Evolutionary conservation across 768 basidiomycete species (phyloP).

Genomic region (Clathrus columnatus): DNA sequence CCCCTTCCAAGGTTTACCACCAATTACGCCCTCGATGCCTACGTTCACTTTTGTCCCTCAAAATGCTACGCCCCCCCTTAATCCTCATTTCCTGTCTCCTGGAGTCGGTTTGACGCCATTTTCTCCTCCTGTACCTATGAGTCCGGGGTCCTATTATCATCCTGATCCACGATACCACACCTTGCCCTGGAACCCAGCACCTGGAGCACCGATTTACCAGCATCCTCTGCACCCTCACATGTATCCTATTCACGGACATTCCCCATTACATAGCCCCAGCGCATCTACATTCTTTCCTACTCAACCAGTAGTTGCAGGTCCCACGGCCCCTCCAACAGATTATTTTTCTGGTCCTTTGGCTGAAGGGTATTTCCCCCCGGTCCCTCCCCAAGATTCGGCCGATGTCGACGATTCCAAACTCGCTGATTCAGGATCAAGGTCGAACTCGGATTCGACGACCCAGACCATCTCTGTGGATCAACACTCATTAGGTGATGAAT

Average conservation of each 20-base stretch:
- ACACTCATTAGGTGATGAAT: not conserved
- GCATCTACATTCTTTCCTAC: slow-evolving; percentile 22
- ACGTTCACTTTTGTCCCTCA: slow-evolving; percentile 77
- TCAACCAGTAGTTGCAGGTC: slow-evolving; percentile 14
- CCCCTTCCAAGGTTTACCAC: slow-evolving; percentile 72
- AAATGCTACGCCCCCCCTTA: slow-evolving; percentile 31
- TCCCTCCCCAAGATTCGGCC: slow-evolving; percentile 5
- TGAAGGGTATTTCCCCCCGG: slow-evolving; percentile 36
- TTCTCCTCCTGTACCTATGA: slow-evolving; percentile 66
- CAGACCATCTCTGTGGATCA: not conserved
- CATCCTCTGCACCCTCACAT: not conserved
- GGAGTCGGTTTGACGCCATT: slow-evolving; percentile 36
- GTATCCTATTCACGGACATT: not conserved
- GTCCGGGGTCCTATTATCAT: slow-evolving; percentile 56
- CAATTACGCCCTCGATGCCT: slow-evolving; percentile 97
- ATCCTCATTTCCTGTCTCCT: slow-evolving; percentile 29
- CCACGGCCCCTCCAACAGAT: slow-evolving; percentile 17
- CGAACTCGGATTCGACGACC: not conserved
- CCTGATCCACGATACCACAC: slow-evolving; percentile 16
- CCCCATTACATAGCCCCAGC: slow-evolving; percentile 35
- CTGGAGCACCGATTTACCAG: slow-evolving; percentile 1
- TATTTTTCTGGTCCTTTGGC: slow-evolving; percentile 9
- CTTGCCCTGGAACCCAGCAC: slow-evolving; percentile 11
- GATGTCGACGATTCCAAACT: not conserved
- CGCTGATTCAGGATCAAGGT: not conserved